These are phyloP conservation scores for Fusarium bactridioides DNA, from an alignment of 2,329 filamentous ascomycete genomes.

Conservation along the genomic window DNA sequence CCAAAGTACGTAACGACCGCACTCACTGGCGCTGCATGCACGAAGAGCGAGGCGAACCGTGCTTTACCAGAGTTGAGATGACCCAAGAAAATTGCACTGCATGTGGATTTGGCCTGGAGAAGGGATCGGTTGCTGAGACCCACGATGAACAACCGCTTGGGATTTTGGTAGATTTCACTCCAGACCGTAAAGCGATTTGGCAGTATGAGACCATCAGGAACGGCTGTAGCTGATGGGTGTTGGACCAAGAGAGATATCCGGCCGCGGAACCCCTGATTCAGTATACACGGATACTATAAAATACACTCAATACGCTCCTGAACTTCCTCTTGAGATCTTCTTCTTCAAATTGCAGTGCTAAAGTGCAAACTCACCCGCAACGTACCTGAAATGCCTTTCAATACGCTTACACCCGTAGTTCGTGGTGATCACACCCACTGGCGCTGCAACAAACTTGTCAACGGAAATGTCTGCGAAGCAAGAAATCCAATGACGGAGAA, in stretches of 20 bases:
- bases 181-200: not conserved
- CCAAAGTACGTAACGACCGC: not conserved
- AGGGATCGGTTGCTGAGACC: not conserved
- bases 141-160: rapidly evolving
- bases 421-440: not conserved
- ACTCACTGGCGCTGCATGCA: not conserved
- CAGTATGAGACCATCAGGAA: not conserved
- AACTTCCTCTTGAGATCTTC: not conserved
- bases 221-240: not conserved
- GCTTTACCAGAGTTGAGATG: not conserved
- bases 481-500: not conserved
- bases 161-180: not conserved
- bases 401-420: not conserved
- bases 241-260: not conserved
- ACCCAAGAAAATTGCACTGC: rapidly evolving
- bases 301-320: not conserved
- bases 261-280: not conserved
- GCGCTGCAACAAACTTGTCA: not conserved
- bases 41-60: rapidly evolving
- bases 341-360: not conserved
- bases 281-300: rapidly evolving
- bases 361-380: not conserved
- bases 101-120: rapidly evolving
- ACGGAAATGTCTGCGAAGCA: not conserved
- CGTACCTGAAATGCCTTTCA: not conserved